phyloP scores from a whole-genome alignment of 1,139 yeast genomes.

The Kurtzmaniella quercitrusa region DNA sequence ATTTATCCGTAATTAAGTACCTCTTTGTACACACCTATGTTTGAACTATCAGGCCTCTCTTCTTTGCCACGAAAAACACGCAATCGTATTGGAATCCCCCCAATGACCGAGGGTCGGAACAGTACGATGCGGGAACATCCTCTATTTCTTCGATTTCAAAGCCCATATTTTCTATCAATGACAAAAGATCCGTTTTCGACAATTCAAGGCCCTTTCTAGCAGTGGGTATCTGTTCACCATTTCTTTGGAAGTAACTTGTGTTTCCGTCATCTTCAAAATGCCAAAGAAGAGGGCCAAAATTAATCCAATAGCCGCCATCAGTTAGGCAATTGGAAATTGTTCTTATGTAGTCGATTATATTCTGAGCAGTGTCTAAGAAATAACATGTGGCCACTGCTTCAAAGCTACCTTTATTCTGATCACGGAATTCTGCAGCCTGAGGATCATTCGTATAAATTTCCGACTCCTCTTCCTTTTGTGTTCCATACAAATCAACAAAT shows the following conservation, averaged over 20 bases:
- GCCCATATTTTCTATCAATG: conserved; percentile 47
- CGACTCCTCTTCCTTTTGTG: conserved; percentile 31
- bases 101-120: conserved; percentile 50
- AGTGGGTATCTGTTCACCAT: conserved; percentile 21
- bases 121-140: conserved; percentile 49
- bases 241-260: conserved; percentile 16
- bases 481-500: conserved; percentile 72
- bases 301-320: conserved; percentile 68
- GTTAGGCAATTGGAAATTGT: conserved; percentile 52
- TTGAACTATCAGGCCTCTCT: too few relatives aligned
- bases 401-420: conserved; percentile 32
- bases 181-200: conserved; percentile 54
- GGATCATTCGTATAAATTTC: conserved; percentile 36
- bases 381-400: conserved; percentile 67
- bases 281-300: conserved; percentile 85
- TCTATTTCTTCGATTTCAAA: conserved; percentile 48
- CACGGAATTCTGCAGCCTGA: conserved; percentile 39
- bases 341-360: conserved; percentile 64
- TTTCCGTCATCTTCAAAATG: conserved; percentile 64
- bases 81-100: conserved; percentile 62
- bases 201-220: conserved; percentile 61
- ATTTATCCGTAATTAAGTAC: too few relatives aligned
- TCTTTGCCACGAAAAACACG: conserved; percentile 67
- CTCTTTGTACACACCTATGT: too few relatives aligned
- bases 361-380: conserved; percentile 76